Base-by-base conservation (phyloP, 495 filamentous ascomycete species). In the Penicillium longicatenatum region DNA sequence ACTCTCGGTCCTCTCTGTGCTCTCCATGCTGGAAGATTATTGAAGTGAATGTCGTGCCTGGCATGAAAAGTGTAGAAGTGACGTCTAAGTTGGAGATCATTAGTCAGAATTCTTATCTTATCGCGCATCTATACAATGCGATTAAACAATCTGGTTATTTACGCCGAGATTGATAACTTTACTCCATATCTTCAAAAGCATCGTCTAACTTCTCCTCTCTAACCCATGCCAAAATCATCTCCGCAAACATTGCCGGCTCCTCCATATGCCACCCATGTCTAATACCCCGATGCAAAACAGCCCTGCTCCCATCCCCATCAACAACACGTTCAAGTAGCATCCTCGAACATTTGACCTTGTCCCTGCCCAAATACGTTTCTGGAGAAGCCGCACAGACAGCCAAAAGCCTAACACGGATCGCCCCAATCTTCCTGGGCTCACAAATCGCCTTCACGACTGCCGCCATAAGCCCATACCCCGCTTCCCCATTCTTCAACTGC, bases 261-360 rank as follows among this genome's bases (percentile, higher is more conserved):
- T 35, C 30, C 1, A 58, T 19, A 58, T 58, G 55, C 55, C 55
- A 58, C 6, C 49, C 39, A 58, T 58, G 55, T 29, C 31, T 44
- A 19, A 58, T 30, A 3, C 41, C 49, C 7, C 39, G 37, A 46
- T 58, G 48, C 29, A 37, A 8, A 39, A 58, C 55, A 45, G 46
- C 48, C 41, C 55, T 39, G 52, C 55, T 58, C 47, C 55, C 55
- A 46, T 29, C n/a, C 17, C 45, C 42, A 30, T 29, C 55, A 41
- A 19, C 55, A 22, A 58, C 49, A 33, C 21, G 29, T 20, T 10
- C 48, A 52, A 58, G 41, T 6, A 58, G 35, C 11, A 29, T 17
- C 49, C 19, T 58, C 24, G 48, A 21, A 30, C 24, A 30, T 3
- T 39, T 16, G 29, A 45, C 4, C 4, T 22, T 58, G 47, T 58